These are phyloP conservation scores for Prunus salicina DNA, from an alignment of 306 rosid genomes.

Conservation along the genomic window DNA sequence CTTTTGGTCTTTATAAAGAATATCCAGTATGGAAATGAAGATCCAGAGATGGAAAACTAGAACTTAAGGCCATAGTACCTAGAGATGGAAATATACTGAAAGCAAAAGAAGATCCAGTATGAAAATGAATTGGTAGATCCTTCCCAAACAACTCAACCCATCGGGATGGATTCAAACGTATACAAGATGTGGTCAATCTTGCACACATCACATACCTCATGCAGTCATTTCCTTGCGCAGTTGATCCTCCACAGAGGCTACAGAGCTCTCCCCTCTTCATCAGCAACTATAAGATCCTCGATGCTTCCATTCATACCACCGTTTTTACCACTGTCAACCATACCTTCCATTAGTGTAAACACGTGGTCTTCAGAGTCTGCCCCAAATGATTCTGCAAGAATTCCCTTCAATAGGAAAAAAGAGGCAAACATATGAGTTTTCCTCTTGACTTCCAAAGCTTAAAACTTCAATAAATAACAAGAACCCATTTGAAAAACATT, in stretches of 20 bases:
- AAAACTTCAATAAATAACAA: constrained; percentile 1
- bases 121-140: not conserved
- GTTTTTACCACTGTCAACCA: constrained; percentile 61
- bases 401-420: constrained; percentile 47
- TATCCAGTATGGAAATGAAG: too few species aligned
- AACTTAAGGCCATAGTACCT: not conserved
- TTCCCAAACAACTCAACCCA: too few species aligned
- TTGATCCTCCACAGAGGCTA: constrained; percentile 85
- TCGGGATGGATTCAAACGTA: too few species aligned
- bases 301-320: constrained; percentile 48
- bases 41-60: too few species aligned
- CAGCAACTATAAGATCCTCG: constrained; percentile 74
- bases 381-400: constrained; percentile 60
- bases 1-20: too few species aligned
- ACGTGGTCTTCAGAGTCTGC: constrained; percentile 53
- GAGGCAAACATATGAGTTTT: constrained; percentile 11
- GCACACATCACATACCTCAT: constrained; percentile 54
- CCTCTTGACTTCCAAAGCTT: constrained; percentile 14
- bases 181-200: not conserved
- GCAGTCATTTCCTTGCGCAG: constrained; percentile 80
- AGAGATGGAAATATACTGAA: not conserved
- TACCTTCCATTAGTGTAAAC: constrained; percentile 58
- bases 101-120: not conserved
- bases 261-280: constrained; percentile 79
- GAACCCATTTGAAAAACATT: constrained; percentile 6